These are phyloP conservation scores for Paraleonurus japonicus DNA, from an alignment of 257 asterid genomes.

Conservation along the genomic window DNA sequence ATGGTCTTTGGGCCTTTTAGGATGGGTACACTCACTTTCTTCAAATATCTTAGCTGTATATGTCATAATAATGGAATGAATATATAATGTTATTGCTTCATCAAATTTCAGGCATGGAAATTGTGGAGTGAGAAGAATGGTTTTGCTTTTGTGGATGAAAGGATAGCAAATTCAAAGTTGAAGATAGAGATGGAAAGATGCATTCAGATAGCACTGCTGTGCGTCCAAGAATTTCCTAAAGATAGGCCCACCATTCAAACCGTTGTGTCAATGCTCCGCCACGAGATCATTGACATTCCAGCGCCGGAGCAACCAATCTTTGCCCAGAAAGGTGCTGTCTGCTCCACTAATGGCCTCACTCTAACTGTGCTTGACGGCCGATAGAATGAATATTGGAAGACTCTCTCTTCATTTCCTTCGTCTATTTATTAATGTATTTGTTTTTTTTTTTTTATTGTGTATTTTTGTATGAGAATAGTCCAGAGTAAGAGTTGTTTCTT, in stretches of 20 bases:
- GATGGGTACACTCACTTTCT: background rate
- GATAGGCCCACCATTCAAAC: background rate
- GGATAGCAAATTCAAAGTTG: background rate
- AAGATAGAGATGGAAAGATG: background rate
- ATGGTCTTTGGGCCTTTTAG: background rate
- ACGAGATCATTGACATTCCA: background rate
- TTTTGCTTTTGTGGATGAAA: background rate
- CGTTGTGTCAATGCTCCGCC: background rate
- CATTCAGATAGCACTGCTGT: background rate
- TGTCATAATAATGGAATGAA: background rate
- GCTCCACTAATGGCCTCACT: background rate
- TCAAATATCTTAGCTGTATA: background rate
- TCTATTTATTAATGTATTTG: no score
- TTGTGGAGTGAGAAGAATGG: background rate
- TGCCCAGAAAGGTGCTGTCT: background rate
- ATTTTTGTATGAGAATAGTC: no score
- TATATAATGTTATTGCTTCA: background rate
- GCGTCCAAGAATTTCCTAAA: background rate
- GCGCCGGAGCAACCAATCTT: background rate
- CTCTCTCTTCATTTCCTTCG: background rate
- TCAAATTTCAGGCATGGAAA: background rate
- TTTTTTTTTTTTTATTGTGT: no score
- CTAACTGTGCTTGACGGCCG: background rate
- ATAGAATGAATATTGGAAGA: no score
- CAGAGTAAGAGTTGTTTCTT: no score